Conservation (phyloP, 2,329 filamentous ascomycete genomes). For the Penicillium sp. region DNA sequence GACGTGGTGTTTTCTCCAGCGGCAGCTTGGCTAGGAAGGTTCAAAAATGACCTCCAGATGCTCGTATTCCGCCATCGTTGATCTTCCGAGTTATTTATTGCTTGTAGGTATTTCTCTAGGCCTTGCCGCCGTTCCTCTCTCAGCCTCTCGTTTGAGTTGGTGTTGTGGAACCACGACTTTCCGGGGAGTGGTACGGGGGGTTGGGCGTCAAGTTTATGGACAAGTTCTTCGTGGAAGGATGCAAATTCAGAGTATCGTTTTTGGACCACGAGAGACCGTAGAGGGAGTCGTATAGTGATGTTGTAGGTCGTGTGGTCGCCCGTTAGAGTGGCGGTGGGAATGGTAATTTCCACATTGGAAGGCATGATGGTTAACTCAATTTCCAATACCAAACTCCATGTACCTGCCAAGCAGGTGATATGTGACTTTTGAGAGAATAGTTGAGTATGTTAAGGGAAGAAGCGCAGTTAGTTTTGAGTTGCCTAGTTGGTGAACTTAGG, state of each 20-base stretch:
- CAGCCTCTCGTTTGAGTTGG: slow-evolving; percentile 52
- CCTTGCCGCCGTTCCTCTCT: slow-evolving; percentile 55
- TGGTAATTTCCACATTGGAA: slow-evolving; percentile 42
- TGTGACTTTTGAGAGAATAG: not conserved
- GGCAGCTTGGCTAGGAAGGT: slow-evolving; percentile 45
- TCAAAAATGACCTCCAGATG: slow-evolving; percentile 57
- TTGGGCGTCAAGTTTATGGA: slow-evolving; percentile 46
- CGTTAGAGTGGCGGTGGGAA: slow-evolving; percentile 49
- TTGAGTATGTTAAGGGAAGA: not conserved
- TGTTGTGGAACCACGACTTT: slow-evolving; percentile 60
- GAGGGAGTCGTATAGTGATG: slow-evolving; percentile 57
- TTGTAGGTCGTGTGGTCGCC: slow-evolving; percentile 57
- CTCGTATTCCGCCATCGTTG: slow-evolving; percentile 55
- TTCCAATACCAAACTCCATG: not conserved
- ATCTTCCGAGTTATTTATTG: slow-evolving; percentile 55
- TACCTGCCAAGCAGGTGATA: not conserved
- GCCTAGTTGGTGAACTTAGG: not conserved
- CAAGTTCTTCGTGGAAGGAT: slow-evolving; percentile 51
- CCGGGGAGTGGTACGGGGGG: slow-evolving; percentile 54
- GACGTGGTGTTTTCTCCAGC: slow-evolving; percentile 31
- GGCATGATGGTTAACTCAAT: slow-evolving; percentile 30
- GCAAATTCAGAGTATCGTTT: slow-evolving; percentile 65
- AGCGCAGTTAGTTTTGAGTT: too few relatives aligned
- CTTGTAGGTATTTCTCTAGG: slow-evolving; percentile 56
- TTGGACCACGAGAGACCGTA: slow-evolving; percentile 54